Evolutionary conservation across 352 stramenopile species (phyloP).

Genomic region (Pythium myriotylum): DNA sequence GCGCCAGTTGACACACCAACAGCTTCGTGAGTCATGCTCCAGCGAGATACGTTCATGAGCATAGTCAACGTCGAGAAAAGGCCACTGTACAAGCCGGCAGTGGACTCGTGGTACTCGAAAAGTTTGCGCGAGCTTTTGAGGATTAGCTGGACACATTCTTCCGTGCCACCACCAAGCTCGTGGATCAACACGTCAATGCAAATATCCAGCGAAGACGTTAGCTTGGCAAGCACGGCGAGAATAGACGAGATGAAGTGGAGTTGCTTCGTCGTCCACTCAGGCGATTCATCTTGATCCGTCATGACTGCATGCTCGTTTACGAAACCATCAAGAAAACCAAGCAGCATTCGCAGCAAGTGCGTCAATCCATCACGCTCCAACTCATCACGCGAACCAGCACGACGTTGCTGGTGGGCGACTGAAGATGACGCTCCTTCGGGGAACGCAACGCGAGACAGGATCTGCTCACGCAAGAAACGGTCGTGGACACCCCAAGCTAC

Average conservation of each 20-base stretch:
- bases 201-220: constrained; percentile 35
- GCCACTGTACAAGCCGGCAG: constrained; percentile 48
- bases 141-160: constrained; percentile 63
- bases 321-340: constrained; percentile 61
- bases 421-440: constrained; percentile 21
- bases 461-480: constrained; percentile 51
- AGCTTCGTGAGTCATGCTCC: constrained; percentile 58
- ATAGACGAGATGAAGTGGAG: constrained; percentile 50
- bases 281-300: constrained; percentile 19
- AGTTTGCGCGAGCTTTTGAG: constrained; percentile 59
- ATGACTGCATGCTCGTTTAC: constrained; percentile 35
- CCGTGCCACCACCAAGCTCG: constrained; percentile 42
- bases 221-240: constrained; percentile 44
- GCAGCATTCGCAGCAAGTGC: constrained; percentile 53
- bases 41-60: constrained; percentile 61
- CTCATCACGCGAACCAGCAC: constrained; percentile 17
- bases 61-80: constrained; percentile 54
- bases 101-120: constrained; percentile 63
- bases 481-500: constrained; percentile 71
- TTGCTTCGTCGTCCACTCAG: constrained; percentile 35
- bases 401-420: constrained; percentile 21
- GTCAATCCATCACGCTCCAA: constrained; percentile 46
- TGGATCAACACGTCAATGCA: constrained; percentile 51
- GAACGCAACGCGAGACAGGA: constrained; percentile 40
- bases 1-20: constrained; percentile 6